Evolutionary conservation across 1,139 yeast species (phyloP), one percentile per base, ranked within the genome.

Genomic region (Debaryomyces nepalensis): DNA sequence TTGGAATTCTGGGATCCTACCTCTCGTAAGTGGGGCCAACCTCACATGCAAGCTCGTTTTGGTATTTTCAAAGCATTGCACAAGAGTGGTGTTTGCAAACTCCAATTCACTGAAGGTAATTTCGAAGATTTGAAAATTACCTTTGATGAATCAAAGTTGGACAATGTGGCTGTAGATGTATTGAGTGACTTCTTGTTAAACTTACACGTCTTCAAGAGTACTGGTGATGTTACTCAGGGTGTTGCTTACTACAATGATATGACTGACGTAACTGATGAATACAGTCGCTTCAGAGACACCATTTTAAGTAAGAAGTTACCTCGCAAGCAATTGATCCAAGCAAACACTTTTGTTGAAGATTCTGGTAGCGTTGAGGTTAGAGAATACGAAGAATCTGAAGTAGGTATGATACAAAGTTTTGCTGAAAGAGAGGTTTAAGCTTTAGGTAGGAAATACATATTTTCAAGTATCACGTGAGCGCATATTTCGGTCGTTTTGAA

Each of bases 1-100:
- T 73, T 89, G 56, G 96, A 89, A 61, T 87, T 77, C 63, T 89
- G 95, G 89, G 96, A 88, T 62, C 96, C 96, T 32, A 64, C 68
- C 35, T 75, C 88, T 26, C 68, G 73, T 47, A 87, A 87, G 63
- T 89, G 96, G 96, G 96, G 96, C 26, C 97, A 89, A 67, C 83
- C 96, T n/a, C 97, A 89, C 61, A 87, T 88, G 90, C 96, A 88
- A 69, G 96, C 96, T 5, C 75, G 97, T 59, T 89, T 79, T 63
- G 87, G 93, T 27, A 88, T 89, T 53, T 75, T 87, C 74, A 87
- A 86, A 67, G 77, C 84, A 22, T 82, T 87, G 58, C 68, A 85
- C 55, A 73, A 81, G 42, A 90, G 95, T 4, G 84, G 86, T 15
- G 80, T 84, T 22, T 82, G 79, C 38, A 70, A 73, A 41, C 65